phyloP scores from a whole-genome alignment of 1,284 basidiomycete genomes.

The Ceratobasidium sp. region DNA sequence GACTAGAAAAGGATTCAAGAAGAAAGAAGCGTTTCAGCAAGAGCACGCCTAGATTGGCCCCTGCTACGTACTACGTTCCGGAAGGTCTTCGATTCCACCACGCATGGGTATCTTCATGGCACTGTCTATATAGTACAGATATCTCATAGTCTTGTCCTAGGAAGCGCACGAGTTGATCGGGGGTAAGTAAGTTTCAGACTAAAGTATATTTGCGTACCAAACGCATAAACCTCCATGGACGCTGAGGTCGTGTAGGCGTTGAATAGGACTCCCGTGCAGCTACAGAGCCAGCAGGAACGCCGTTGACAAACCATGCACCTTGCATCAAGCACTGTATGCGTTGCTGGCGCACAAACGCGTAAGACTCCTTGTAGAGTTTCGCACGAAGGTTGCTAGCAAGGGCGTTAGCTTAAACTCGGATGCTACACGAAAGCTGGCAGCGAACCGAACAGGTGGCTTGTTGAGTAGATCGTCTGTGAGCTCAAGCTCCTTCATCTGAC shows the following conservation, averaged over 20 bases:
- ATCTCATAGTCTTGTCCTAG: constrained; percentile 77
- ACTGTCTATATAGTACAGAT: constrained; percentile 84
- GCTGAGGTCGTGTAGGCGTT: constrained; percentile 60
- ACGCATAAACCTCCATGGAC: constrained; percentile 81
- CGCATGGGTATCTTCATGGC: constrained; percentile 77
- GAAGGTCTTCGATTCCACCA: constrained; percentile 82
- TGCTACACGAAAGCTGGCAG: constrained; percentile 19
- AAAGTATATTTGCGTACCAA: constrained; percentile 57
- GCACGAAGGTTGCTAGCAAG: constrained; percentile 75
- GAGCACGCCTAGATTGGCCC: neutral
- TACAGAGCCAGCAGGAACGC: constrained; percentile 55
- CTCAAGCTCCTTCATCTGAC: constrained; percentile 94
- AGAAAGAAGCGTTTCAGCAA: neutral
- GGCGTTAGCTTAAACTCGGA: constrained; percentile 14
- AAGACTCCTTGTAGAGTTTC: constrained; percentile 89
- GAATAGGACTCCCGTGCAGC: constrained; percentile 59
- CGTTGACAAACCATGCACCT: constrained; percentile 92
- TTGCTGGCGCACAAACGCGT: constrained; percentile 91
- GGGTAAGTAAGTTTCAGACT: neutral
- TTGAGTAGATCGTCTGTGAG: constrained; percentile 88
- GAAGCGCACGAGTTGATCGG: constrained; percentile 23
- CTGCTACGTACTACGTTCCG: constrained; percentile 67
- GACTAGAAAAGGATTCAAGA: constrained; percentile 51
- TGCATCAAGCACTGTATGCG: constrained; percentile 86
- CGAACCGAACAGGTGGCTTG: constrained; percentile 83